Conservation (phyloP, 176 grass and related monocot genomes). For the Carex myosuroides region DNA sequence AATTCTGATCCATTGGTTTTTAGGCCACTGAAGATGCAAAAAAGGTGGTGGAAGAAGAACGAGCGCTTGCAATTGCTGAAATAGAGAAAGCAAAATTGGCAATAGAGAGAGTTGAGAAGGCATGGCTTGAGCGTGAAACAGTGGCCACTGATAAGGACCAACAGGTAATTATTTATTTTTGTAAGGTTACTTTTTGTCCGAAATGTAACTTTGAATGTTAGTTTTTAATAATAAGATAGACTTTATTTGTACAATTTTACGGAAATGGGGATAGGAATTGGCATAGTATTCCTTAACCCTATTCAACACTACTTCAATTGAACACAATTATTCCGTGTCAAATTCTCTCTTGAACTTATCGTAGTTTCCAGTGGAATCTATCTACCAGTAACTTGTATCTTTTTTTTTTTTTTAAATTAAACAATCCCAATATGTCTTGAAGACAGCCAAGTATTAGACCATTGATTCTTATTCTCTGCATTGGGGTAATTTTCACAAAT, state of each 20-base stretch:
- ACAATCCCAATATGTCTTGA: background rate
- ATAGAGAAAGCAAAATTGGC: conserved; percentile 78
- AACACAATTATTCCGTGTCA: background rate
- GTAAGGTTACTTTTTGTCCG: background rate
- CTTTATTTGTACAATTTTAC: background rate
- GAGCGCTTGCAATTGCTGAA: conserved; percentile 73
- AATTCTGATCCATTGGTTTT: conserved; percentile 6
- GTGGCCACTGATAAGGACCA: conserved; percentile 50
- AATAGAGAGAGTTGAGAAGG: conserved; percentile 71
- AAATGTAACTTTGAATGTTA: conserved; percentile 3
- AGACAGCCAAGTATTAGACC: background rate
- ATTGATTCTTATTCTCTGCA: background rate
- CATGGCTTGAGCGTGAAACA: conserved; percentile 55
- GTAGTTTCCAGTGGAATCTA: background rate
- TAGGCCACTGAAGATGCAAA: conserved; percentile 95
- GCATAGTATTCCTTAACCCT: background rate
- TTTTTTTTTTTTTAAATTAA: background rate
- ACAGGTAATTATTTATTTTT: conserved; percentile 40
- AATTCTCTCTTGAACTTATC: background rate
- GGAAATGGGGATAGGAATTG: background rate
- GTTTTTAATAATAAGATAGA: background rate
- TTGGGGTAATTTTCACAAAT: background rate
- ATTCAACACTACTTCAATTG: background rate
- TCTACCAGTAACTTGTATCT: background rate
- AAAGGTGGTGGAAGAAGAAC: conserved; percentile 86